Conservation (phyloP, 495 filamentous ascomycete genomes). For the Parathielavia appendiculata region DNA sequence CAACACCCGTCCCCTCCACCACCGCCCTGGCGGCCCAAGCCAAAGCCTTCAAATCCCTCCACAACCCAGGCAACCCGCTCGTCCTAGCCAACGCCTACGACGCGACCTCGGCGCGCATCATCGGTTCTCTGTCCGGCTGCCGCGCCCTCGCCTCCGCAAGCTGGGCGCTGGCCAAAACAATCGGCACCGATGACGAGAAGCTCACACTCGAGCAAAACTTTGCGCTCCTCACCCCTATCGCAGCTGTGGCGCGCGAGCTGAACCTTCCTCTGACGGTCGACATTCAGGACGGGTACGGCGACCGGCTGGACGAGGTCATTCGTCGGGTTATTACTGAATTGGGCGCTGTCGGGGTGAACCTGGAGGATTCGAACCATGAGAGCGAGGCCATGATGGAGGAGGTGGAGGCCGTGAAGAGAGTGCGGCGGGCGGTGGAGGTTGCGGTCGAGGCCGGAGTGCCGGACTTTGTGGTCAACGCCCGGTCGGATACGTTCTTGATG, state of each 20-base stretch:
- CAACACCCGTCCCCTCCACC: slow-evolving; percentile 6
- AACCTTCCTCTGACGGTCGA: slow-evolving; percentile 46
- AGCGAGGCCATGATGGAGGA: slow-evolving; percentile 30
- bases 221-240: slow-evolving; percentile 26
- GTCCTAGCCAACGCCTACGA: slow-evolving; percentile 52
- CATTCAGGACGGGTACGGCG: slow-evolving; percentile 50
- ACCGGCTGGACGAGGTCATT: slow-evolving; percentile 37
- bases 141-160: slow-evolving; percentile 52
- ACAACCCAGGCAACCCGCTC: slow-evolving; percentile 44
- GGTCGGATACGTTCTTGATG: slow-evolving; percentile 39
- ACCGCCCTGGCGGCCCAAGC: slow-evolving; percentile 21
- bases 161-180: slow-evolving; percentile 44
- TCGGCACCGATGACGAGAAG: slow-evolving; percentile 39
- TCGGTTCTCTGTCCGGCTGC: slow-evolving; percentile 38
- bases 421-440: slow-evolving; percentile 28
- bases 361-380: slow-evolving; percentile 44
- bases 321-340: slow-evolving; percentile 32
- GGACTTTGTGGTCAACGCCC: slow-evolving; percentile 49
- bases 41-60: slow-evolving; percentile 39
- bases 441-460: slow-evolving; percentile 40
- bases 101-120: slow-evolving; percentile 38
- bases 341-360: slow-evolving; percentile 48
- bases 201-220: slow-evolving; percentile 40
- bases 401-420: slow-evolving; percentile 37
- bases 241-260: slow-evolving; percentile 25